Conservation (phyloP, 140 eudicot species). For the Anethum foeniculum region DNA sequence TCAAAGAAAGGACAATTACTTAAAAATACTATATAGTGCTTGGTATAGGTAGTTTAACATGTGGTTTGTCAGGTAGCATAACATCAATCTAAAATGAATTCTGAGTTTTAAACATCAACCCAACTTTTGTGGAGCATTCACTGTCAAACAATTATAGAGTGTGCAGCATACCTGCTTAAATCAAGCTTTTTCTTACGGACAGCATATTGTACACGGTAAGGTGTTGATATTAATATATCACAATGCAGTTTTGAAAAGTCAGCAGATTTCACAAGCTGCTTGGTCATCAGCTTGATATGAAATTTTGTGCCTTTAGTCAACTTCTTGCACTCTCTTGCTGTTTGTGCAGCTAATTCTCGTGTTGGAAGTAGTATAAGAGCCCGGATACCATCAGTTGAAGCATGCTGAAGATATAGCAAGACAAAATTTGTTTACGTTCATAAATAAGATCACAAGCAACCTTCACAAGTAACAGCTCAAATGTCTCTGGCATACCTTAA, state of each 20-base stretch:
- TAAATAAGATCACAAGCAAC: neutral
- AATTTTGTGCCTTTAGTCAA: conserved; percentile 77
- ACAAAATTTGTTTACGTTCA: neutral
- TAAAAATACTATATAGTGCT: neutral
- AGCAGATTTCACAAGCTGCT: conserved; percentile 66
- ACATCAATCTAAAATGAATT: neutral
- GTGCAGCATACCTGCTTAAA: conserved; percentile 56
- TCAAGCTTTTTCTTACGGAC: conserved; percentile 73
- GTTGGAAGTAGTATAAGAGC: conserved; percentile 87
- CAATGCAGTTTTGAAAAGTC: conserved; percentile 76
- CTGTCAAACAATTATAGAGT: conserved; percentile 7
- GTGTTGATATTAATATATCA: conserved; percentile 84
- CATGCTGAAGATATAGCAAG: conserved; percentile 35
- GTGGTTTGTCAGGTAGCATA: neutral
- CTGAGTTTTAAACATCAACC: neutral
- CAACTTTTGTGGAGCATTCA: neutral
- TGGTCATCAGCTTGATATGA: conserved; percentile 75
- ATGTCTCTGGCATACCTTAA: conserved; percentile 50
- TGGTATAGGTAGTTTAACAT: neutral
- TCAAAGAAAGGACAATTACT: neutral
- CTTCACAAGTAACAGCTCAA: conserved; percentile 9
- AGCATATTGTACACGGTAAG: conserved; percentile 63
- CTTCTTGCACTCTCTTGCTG: conserved; percentile 87
- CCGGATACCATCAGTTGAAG: conserved; percentile 73
- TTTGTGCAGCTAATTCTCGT: conserved; percentile 93